Conservation (phyloP, 2,329 filamentous ascomycete species). For the Cercospora sp. region DNA sequence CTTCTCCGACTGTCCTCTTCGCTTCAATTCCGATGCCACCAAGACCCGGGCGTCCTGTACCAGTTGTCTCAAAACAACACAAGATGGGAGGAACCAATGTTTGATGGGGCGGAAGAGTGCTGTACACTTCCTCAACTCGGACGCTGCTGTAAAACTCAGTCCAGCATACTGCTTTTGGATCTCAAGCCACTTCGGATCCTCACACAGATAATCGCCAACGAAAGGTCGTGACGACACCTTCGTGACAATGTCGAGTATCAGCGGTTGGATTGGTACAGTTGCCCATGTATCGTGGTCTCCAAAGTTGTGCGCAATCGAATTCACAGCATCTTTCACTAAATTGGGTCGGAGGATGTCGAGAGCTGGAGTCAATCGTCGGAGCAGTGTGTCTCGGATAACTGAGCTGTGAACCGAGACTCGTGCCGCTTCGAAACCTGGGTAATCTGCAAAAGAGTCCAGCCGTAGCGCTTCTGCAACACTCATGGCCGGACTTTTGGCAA, state of each 20-base stretch:
- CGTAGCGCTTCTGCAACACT: too few species aligned
- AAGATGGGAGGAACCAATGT: conserved; percentile 28
- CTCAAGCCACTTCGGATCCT: conserved; percentile 3
- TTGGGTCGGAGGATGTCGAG: conserved; percentile 18
- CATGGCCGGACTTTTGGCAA: too few species aligned
- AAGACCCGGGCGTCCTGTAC: conserved; percentile 35
- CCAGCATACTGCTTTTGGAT: conserved; percentile 5
- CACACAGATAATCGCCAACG: conserved; percentile 3
- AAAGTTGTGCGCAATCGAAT: conserved; percentile 25
- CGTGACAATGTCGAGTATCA: conserved; percentile 40
- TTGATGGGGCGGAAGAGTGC: not conserved
- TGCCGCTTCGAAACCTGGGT: too few species aligned
- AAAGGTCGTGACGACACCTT: conserved; percentile 9
- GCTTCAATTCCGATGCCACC: not conserved
- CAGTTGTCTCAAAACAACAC: conserved; percentile 40
- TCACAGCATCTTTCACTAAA: conserved; percentile 31
- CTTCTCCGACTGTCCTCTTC: not conserved
- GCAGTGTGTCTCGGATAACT: conserved; percentile 8
- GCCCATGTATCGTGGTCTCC: conserved; percentile 29
- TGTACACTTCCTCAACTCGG: not conserved
- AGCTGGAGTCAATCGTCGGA: conserved; percentile 30
- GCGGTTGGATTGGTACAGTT: conserved; percentile 24
- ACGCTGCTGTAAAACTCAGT: not conserved
- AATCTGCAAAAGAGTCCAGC: too few species aligned
- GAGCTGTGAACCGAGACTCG: not conserved